Percentiles rank a stretch among this genome's conserved stretches.
Conservation (phyloP, 164 flowering plant species). For the Kalanchoe fedtschenkoi region DNA sequence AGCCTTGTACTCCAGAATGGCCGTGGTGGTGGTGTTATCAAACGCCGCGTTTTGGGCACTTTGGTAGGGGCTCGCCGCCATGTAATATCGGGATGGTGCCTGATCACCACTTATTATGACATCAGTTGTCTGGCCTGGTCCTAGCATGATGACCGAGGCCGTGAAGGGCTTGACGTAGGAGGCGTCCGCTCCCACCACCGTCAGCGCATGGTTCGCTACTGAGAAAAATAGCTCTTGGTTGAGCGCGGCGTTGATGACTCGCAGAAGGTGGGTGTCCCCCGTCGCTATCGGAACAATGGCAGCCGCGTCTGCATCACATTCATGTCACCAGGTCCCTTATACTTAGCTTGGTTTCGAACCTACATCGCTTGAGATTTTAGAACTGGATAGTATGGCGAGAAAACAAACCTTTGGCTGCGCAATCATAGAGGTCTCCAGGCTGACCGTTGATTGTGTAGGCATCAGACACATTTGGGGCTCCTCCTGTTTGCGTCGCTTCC, state of each 20-base stretch:
- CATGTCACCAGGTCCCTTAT: neutral
- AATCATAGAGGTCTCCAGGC: constrained; percentile 84
- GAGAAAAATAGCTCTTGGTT: constrained; percentile 66
- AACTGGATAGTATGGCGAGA: neutral
- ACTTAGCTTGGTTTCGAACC: neutral
- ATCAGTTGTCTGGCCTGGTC: constrained; percentile 65
- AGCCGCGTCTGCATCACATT: constrained; percentile 40
- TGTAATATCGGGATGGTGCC: constrained; percentile 34
- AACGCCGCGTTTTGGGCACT: constrained; percentile 42
- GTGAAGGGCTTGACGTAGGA: constrained; percentile 61
- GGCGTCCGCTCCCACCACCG: constrained; percentile 72
- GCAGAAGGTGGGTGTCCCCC: constrained; percentile 63
- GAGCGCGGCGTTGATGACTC: constrained; percentile 60
- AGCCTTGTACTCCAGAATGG: constrained; percentile 34
- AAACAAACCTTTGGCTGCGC: constrained; percentile 61
- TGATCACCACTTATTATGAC: constrained; percentile 39
- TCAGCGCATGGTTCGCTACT: constrained; percentile 60
- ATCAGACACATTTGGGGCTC: constrained; percentile 69
- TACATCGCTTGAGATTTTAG: no score
- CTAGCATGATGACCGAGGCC: constrained; percentile 62
- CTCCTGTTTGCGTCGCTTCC: constrained; percentile 66
- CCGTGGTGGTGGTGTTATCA: constrained; percentile 49
- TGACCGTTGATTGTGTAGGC: constrained; percentile 93
- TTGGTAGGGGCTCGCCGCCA: constrained; percentile 38
- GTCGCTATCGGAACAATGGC: constrained; percentile 41